These are phyloP conservation scores for Rhinocladiella mackenziei DNA, from an alignment of 2,329 filamentous ascomycete genomes.

Conservation along the genomic window DNA sequence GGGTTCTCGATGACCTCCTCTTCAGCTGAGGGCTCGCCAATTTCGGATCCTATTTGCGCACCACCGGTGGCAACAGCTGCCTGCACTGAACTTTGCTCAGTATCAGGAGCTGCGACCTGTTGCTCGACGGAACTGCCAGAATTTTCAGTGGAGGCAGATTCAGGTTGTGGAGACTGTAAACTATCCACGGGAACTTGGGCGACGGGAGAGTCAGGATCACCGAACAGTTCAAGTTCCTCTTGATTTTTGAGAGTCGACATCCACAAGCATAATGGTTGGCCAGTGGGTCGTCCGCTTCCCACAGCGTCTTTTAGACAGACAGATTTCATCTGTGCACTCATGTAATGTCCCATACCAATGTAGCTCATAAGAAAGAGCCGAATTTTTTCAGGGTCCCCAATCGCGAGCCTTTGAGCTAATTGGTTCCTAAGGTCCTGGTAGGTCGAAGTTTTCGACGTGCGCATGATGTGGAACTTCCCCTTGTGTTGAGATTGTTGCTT, in stretches of 20 bases:
- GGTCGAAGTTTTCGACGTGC: constrained; percentile 10
- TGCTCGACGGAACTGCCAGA: constrained; percentile 3
- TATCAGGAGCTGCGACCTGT: constrained; percentile 18
- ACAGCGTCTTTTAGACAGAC: constrained; percentile 13
- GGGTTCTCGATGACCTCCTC: constrained; percentile 9
- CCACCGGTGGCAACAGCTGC: constrained; percentile 20
- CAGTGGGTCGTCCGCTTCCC: not conserved
- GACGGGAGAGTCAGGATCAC: constrained; percentile 10
- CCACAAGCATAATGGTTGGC: constrained; percentile 25
- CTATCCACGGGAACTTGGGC: not conserved
- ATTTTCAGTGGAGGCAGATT: not conserved
- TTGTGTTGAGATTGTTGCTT: constrained; percentile 27
- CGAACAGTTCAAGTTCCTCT: constrained; percentile 24
- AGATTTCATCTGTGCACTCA: constrained; percentile 13
- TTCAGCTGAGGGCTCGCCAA: constrained; percentile 4
- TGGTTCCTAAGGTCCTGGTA: constrained; percentile 20
- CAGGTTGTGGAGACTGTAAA: not conserved
- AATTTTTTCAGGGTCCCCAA: constrained; percentile 18
- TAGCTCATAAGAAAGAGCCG: constrained; percentile 25
- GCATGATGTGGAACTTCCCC: constrained; percentile 9
- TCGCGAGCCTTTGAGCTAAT: constrained; percentile 13
- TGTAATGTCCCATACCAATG: constrained; percentile 16
- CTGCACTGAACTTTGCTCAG: constrained; percentile 25
- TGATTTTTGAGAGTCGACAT: constrained; percentile 23
- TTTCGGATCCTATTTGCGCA: constrained; percentile 1